These are phyloP conservation scores for Paracorniculantispora psalliotae DNA, from an alignment of 2,329 filamentous ascomycete genomes.

Conservation along the genomic window DNA sequence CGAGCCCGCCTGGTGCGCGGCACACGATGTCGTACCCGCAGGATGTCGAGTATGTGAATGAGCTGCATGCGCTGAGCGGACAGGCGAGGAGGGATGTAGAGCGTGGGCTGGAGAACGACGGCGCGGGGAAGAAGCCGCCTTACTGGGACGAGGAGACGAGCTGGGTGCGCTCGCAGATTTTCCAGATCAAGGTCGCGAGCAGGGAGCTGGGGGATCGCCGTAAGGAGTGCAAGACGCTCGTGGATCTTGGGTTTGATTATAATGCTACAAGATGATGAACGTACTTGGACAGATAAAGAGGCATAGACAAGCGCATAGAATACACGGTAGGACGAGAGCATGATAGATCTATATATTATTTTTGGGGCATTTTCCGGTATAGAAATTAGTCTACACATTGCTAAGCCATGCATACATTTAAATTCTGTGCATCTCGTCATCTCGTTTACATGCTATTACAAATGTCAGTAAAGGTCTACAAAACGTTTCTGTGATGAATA, in stretches of 20 bases:
- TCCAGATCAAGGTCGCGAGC: conserved; percentile 36
- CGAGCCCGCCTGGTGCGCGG: conserved; percentile 30
- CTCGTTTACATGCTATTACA: conserved; percentile 12
- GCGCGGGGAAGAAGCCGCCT: conserved; percentile 32
- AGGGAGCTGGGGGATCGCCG: conserved; percentile 31
- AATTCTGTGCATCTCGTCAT: background rate
- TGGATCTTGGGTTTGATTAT: conserved; percentile 34
- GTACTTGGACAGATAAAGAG: too few relatives aligned
- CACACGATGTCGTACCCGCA: conserved; percentile 43
- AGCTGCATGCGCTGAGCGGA: conserved; percentile 45
- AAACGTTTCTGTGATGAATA: background rate
- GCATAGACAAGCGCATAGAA: background rate
- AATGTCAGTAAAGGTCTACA: background rate
- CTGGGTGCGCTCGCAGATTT: conserved; percentile 36
- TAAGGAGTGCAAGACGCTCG: conserved; percentile 28
- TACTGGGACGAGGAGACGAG: conserved; percentile 36
- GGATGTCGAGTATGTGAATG: conserved; percentile 58
- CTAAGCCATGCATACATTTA: background rate
- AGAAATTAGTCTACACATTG: background rate
- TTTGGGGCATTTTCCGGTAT: background rate
- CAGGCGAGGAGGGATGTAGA: conserved; percentile 25
- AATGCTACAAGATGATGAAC: too few relatives aligned
- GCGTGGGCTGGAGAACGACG: conserved; percentile 30
- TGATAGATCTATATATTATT: background rate
- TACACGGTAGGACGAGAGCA: background rate